Conservation (phyloP, 148 eudicot species). For the Chenopodium berlandieri region DNA sequence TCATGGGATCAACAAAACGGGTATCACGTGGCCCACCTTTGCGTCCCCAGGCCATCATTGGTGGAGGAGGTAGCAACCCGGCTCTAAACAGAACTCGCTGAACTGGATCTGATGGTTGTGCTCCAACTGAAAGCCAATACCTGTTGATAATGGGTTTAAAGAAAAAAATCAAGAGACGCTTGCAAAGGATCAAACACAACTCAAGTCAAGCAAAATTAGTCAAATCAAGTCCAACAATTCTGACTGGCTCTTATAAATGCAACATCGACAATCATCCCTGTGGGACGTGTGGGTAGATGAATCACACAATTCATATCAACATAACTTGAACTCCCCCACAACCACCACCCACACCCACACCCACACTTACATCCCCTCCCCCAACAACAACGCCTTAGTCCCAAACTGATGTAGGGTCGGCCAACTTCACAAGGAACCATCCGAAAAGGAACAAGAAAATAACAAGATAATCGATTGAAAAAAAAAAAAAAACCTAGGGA, state of each 20-base stretch:
- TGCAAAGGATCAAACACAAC: not conserved
- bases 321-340: not conserved
- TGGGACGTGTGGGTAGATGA: too few relatives aligned
- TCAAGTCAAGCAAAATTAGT: not conserved
- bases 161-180: not conserved
- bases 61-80: slow-evolving; percentile 91
- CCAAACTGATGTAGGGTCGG: too few relatives aligned
- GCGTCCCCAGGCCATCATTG: slow-evolving; percentile 86
- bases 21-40: slow-evolving; percentile 89
- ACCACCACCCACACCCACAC: too few relatives aligned
- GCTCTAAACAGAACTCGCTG: slow-evolving; percentile 76
- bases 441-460: too few relatives aligned
- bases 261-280: too few relatives aligned
- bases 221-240: too few relatives aligned
- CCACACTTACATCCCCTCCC: not conserved
- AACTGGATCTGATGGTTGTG: slow-evolving; percentile 91
- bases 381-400: too few relatives aligned
- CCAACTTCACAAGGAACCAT: too few relatives aligned
- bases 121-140: slow-evolving; percentile 84
- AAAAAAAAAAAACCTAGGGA: not conserved
- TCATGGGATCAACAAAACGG: slow-evolving; percentile 70
- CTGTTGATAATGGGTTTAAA: slow-evolving; percentile 30
- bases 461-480: not conserved
- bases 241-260: too few relatives aligned
- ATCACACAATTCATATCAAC: not conserved